phyloP scores from a whole-genome alignment of 2,329 filamentous ascomycete genomes.

The Fusarium scirpi region DNA sequence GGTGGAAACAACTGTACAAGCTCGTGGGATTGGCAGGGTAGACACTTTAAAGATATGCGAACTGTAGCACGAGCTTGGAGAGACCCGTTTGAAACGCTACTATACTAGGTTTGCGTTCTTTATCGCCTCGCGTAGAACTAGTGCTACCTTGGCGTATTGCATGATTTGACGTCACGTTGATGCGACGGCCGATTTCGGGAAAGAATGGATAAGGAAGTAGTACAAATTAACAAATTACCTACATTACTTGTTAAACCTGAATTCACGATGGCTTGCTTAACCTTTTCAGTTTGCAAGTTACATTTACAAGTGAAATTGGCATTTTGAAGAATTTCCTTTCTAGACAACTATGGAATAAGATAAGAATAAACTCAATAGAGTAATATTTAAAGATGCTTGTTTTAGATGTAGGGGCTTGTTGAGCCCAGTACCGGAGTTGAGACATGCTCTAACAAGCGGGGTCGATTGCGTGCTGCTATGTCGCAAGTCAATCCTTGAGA shows the following conservation, averaged over 20 bases:
- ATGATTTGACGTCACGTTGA: slow-evolving; percentile 9
- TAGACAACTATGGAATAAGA: background rate
- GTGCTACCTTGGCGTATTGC: slow-evolving; percentile 16
- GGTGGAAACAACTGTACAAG: background rate
- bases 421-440: background rate
- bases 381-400: background rate
- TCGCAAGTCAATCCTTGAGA: background rate
- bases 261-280: background rate
- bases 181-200: background rate
- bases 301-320: background rate
- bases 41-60: slow-evolving; percentile 8
- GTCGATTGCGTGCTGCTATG: background rate
- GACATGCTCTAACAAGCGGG: background rate
- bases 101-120: slow-evolving; percentile 2
- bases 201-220: background rate
- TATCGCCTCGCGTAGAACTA: background rate
- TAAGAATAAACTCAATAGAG: background rate
- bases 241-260: background rate
- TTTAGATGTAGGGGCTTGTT: background rate
- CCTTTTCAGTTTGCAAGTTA: background rate
- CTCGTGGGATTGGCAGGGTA: background rate
- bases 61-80: background rate
- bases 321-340: background rate
- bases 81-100: background rate
- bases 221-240: background rate